Evolutionary conservation across 2,329 filamentous ascomycete species (phyloP).

Genomic region (Dactylonectria estremocensis): DNA sequence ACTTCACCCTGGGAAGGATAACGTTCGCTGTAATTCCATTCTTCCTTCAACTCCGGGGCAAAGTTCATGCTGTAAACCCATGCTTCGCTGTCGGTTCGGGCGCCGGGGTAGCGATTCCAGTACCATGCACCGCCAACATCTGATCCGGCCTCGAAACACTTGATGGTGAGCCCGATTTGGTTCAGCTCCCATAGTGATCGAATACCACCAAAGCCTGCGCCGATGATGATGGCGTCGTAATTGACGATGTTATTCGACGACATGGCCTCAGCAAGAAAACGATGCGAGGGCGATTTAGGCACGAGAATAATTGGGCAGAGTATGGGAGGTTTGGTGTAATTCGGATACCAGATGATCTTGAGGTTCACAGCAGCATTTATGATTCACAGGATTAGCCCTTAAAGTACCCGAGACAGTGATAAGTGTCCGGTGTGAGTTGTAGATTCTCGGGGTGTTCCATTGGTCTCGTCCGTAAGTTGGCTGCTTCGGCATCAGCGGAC

Average conservation of each 20-base stretch:
- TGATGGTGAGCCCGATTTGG: slow-evolving; percentile 23
- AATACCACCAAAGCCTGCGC: slow-evolving; percentile 36
- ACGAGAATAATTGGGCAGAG: not conserved
- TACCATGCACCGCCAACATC: slow-evolving; percentile 40
- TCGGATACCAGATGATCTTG: not conserved
- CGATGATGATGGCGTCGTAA: slow-evolving; percentile 31
- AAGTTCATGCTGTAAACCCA: slow-evolving; percentile 31
- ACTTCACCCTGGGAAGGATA: slow-evolving; percentile 30
- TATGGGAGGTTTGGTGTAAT: not conserved
- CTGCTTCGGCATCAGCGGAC: not conserved
- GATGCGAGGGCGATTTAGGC: not conserved
- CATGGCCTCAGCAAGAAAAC: not conserved
- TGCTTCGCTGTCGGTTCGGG: slow-evolving; percentile 31
- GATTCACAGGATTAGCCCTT: not conserved
- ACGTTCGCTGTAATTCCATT: slow-evolving; percentile 21
- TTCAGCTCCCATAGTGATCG: slow-evolving; percentile 23
- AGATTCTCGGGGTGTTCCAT: not conserved
- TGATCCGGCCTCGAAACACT: slow-evolving; percentile 31
- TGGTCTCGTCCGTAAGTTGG: not conserved
- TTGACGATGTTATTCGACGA: not conserved
- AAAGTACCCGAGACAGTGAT: too few relatives aligned
- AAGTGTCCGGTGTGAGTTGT: not conserved
- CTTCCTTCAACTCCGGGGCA: not conserved
- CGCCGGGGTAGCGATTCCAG: slow-evolving; percentile 38
- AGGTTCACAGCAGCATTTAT: not conserved